phyloP scores from a whole-genome alignment of 345 rosid species.

The thale cress (Arabidopsis thaliana) region TAIR10.1 NC_003070.9:22469501-22470000 shows the following conservation, averaged over 20 bases:
- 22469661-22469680: slow-evolving; percentile 1
- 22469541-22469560: slow-evolving; percentile 51
- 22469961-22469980: slow-evolving; percentile 4
- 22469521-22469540: slow-evolving; percentile 55
- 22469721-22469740: background rate
- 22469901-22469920: background rate
- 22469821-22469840: slow-evolving; percentile 66
- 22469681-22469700: slow-evolving; percentile 6
- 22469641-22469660: slow-evolving; percentile 36
- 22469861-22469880: slow-evolving; percentile 85
- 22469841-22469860: slow-evolving; percentile 78
- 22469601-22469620: slow-evolving; percentile 87
- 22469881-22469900: background rate
- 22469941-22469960: background rate
- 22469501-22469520: slow-evolving; percentile 55
- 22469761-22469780: background rate
- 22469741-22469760: background rate
- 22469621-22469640: slow-evolving; percentile 74
- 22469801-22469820: slow-evolving; percentile 72
- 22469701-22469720: no score
- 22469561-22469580: slow-evolving; percentile 48
- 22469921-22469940: slow-evolving; percentile 8
- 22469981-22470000: slow-evolving; percentile 1
- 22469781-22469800: background rate
- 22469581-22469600: slow-evolving; percentile 50